These are phyloP conservation scores for Globomyces pollinis-pini DNA, from an alignment of 192 early-diverging fungal genomes.

Conservation along the genomic window DNA sequence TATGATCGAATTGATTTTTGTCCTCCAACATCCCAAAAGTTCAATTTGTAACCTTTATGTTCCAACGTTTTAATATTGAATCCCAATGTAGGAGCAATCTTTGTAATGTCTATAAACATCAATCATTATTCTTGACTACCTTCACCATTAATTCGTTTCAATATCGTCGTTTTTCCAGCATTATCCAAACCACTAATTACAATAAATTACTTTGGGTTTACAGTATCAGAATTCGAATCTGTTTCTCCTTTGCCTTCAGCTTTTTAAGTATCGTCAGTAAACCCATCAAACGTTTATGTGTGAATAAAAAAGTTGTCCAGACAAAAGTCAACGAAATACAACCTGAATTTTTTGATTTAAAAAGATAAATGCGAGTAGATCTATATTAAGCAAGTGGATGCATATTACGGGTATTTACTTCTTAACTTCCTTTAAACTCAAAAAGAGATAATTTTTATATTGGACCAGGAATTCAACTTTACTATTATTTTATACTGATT, in stretches of 20 bases:
- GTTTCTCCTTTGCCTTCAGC: conserved; percentile 82
- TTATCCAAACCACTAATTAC: conserved; percentile 77
- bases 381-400: too few species aligned
- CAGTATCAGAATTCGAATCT: conserved; percentile 90
- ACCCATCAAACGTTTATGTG: too few species aligned
- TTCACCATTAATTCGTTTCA: conserved; percentile 92
- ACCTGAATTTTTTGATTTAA: too few species aligned
- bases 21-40: conserved; percentile 97
- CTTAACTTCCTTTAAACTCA: too few species aligned
- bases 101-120: too few species aligned
- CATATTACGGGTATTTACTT: too few species aligned
- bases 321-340: too few species aligned
- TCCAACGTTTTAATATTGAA: conserved; percentile 96
- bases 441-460: too few species aligned
- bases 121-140: conserved; percentile 21
- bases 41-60: conserved; percentile 79
- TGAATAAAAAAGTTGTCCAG: too few species aligned
- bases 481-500: too few species aligned
- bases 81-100: conserved; percentile 61
- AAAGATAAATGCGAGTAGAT: too few species aligned
- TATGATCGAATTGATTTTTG: conserved; percentile 95
- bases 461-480: too few species aligned
- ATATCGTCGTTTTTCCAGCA: conserved; percentile 98
- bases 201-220: conserved; percentile 13
- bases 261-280: conserved; percentile 92